phyloP scores from a whole-genome alignment of 2,329 filamentous ascomycete genomes.

The Alternaria ventricosa region DNA sequence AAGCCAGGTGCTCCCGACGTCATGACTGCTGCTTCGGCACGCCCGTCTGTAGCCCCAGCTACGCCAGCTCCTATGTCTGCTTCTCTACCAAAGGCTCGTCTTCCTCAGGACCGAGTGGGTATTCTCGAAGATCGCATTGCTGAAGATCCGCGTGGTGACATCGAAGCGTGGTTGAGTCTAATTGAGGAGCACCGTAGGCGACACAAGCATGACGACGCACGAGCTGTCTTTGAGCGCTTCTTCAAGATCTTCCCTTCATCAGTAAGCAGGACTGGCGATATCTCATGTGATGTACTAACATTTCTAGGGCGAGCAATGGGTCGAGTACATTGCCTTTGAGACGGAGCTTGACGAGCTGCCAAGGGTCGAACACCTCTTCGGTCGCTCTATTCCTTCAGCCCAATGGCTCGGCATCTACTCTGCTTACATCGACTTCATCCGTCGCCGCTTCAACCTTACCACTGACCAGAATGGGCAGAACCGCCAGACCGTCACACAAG shows the following conservation, averaged over 20 bases:
- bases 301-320: slow-evolving; percentile 88
- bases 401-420: slow-evolving; percentile 90
- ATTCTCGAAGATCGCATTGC: slow-evolving; percentile 89
- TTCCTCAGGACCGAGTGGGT: slow-evolving; percentile 76
- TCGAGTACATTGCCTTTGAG: slow-evolving; percentile 87
- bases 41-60: slow-evolving; percentile 50
- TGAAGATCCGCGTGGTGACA: slow-evolving; percentile 90
- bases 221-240: slow-evolving; percentile 84
- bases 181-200: slow-evolving; percentile 84
- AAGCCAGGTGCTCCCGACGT: slow-evolving; percentile 39
- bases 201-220: slow-evolving; percentile 80
- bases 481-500: slow-evolving; percentile 79
- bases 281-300: slow-evolving; percentile 48
- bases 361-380: slow-evolving; percentile 83
- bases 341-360: slow-evolving; percentile 82
- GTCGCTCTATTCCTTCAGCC: slow-evolving; percentile 76
- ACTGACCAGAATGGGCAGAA: slow-evolving; percentile 79
- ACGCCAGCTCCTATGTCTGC: slow-evolving; percentile 38
- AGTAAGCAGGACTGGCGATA: slow-evolving; percentile 65
- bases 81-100: slow-evolving; percentile 57
- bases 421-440: slow-evolving; percentile 93
- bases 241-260: slow-evolving; percentile 86
- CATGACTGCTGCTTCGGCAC: slow-evolving; percentile 40
- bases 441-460: slow-evolving; percentile 84
- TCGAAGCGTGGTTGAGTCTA: slow-evolving; percentile 88